Conservation (phyloP, 108 stramenopile genomes). For the Aurantiochytrium sp. region DNA sequence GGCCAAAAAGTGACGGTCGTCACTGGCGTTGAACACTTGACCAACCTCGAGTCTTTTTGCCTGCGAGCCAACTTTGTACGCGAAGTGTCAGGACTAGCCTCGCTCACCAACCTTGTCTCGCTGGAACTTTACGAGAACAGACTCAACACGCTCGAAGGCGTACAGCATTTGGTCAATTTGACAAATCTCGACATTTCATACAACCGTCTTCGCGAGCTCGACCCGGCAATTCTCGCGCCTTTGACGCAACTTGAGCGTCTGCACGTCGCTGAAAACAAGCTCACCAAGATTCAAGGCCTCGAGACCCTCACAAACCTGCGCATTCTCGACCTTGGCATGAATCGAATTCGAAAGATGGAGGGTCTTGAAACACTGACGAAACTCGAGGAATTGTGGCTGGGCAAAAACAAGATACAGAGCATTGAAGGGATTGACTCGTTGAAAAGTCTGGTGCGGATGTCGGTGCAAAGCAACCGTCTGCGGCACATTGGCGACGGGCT, state of each 20-base stretch:
- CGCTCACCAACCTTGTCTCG: background rate
- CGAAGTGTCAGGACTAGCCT: slow-evolving; percentile 9
- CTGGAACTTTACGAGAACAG: slow-evolving; percentile 92
- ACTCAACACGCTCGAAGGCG: slow-evolving; percentile 53
- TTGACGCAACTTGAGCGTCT: slow-evolving; percentile 63
- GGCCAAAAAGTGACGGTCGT: slow-evolving; percentile 37
- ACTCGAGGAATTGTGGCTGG: slow-evolving; percentile 88
- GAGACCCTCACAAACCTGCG: slow-evolving; percentile 64
- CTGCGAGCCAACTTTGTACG: slow-evolving; percentile 29
- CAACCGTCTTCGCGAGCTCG: slow-evolving; percentile 86
- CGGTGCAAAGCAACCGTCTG: slow-evolving; percentile 32
- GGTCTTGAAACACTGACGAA: slow-evolving; percentile 43
- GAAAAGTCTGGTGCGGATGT: slow-evolving; percentile 26
- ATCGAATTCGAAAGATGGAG: slow-evolving; percentile 59
- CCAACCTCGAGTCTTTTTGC: slow-evolving; percentile 9
- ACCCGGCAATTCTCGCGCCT: slow-evolving; percentile 56
- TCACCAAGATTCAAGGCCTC: slow-evolving; percentile 67
- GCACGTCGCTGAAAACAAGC: slow-evolving; percentile 86
- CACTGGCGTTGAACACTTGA: slow-evolving; percentile 20
- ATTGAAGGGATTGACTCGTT: slow-evolving; percentile 61
- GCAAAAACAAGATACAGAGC: slow-evolving; percentile 76
- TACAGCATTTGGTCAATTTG: slow-evolving; percentile 29
- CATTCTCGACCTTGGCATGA: slow-evolving; percentile 68
- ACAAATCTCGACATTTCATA: slow-evolving; percentile 68
- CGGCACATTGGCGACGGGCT: slow-evolving; percentile 28